phyloP scores from a whole-genome alignment of 306 rosid genomes.

The Spatholobus suberectus region DNA sequence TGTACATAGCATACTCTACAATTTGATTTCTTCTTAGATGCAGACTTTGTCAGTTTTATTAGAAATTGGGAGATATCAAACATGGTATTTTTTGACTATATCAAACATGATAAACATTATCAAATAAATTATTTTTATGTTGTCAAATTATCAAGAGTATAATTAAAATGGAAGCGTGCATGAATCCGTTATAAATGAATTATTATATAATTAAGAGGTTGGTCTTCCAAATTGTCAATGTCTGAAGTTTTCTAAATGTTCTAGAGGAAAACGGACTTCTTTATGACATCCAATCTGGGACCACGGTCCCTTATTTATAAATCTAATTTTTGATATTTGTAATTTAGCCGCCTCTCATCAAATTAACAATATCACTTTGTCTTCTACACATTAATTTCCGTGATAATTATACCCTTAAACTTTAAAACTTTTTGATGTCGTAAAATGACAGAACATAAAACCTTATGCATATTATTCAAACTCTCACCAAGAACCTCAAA shows the following conservation, averaged over 20 bases:
- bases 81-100: no score
- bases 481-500: no score
- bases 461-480: no score
- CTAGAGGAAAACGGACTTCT: background rate
- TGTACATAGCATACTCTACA: background rate
- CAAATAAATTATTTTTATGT: background rate
- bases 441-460: no score
- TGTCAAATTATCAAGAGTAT: background rate
- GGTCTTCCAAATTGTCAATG: background rate
- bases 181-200: no score
- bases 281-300: background rate
- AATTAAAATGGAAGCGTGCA: background rate
- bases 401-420: background rate
- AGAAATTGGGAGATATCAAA: background rate
- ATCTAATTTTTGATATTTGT: background rate
- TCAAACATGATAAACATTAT: background rate
- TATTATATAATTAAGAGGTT: background rate
- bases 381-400: background rate
- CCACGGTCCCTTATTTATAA: background rate
- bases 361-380: background rate
- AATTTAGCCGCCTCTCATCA: background rate
- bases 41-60: background rate
- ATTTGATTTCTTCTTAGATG: background rate
- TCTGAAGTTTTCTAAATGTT: background rate
- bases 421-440: background rate